Percentiles rank a stretch among this genome's conserved stretches.
These are phyloP conservation scores for Yamadazyma trypodendri DNA, from an alignment of 1,139 yeast species.

Conservation along the genomic window DNA sequence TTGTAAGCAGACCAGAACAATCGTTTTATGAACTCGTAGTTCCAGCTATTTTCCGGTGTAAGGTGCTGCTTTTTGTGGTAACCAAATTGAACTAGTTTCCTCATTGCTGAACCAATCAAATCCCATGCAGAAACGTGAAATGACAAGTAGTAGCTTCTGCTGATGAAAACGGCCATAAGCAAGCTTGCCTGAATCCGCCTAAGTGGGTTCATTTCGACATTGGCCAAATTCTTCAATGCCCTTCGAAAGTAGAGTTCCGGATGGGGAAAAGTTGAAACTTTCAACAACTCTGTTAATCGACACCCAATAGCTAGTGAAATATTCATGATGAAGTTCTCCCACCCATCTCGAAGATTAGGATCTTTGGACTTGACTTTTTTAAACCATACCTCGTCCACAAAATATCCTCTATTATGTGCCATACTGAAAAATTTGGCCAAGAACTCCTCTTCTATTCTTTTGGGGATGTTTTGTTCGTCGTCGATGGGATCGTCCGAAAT, in stretches of 20 bases:
- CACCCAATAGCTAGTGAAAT: slow-evolving; percentile 17
- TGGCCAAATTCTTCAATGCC: slow-evolving; percentile 12
- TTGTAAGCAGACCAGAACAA: slow-evolving; percentile 16
- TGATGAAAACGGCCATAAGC: slow-evolving; percentile 15
- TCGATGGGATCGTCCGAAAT: slow-evolving; percentile 8
- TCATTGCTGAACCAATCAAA: slow-evolving; percentile 15
- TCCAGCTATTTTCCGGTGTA: slow-evolving; percentile 11
- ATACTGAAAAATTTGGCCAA: slow-evolving; percentile 15
- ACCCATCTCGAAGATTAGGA: slow-evolving; percentile 4
- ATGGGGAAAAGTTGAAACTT: slow-evolving; percentile 13
- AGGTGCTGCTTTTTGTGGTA: slow-evolving; percentile 12
- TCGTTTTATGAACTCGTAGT: slow-evolving; percentile 14
- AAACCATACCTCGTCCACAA: slow-evolving; percentile 16
- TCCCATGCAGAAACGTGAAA: slow-evolving; percentile 18
- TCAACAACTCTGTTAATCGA: slow-evolving; percentile 13
- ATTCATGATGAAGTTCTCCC: slow-evolving; percentile 14
- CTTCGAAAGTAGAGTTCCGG: slow-evolving; percentile 15
- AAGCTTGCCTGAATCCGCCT: slow-evolving; percentile 15
- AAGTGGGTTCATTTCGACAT: slow-evolving; percentile 11
- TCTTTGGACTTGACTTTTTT: slow-evolving; percentile 4
- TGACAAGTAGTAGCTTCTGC: slow-evolving; percentile 16
- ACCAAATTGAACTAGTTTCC: slow-evolving; percentile 17
- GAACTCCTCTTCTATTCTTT: slow-evolving; percentile 10
- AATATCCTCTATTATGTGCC: slow-evolving; percentile 16
- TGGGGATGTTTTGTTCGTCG: slow-evolving; percentile 7